Evolutionary conservation across 2,329 filamentous ascomycete species (phyloP).

Genomic region (Dryadomyces quercivorus): DNA sequence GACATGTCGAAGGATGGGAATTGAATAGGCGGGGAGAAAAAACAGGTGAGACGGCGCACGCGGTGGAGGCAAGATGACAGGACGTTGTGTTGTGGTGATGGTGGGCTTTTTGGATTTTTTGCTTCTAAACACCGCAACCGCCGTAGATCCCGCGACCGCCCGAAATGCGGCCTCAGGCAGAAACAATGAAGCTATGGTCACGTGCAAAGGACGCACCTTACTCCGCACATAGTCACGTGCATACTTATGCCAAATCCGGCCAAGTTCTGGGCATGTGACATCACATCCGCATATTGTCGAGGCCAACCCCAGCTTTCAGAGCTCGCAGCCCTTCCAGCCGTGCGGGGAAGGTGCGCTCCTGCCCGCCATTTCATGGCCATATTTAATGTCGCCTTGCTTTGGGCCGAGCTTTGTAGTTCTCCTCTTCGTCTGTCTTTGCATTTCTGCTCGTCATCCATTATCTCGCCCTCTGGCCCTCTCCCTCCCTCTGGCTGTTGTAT

Average conservation of each 20-base stretch:
- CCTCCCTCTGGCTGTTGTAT: too few relatives aligned
- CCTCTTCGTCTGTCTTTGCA: background rate
- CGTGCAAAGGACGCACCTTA: background rate
- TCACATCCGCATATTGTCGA: background rate
- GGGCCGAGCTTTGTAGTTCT: background rate
- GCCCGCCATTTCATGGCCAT: background rate
- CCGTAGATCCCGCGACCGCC: conserved; percentile 3
- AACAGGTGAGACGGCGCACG: background rate
- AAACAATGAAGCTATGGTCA: background rate
- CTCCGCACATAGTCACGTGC: background rate
- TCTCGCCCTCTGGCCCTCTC: too few relatives aligned
- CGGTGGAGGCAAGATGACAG: background rate
- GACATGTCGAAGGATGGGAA: conserved; percentile 45
- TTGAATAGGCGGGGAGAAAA: conserved; percentile 4
- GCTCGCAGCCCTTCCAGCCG: background rate
- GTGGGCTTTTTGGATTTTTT: conserved; percentile 11
- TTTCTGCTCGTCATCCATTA: background rate
- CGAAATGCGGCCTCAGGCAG: conserved; percentile 4
- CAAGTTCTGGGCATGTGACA: background rate
- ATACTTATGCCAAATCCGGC: background rate
- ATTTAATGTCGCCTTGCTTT: too few relatives aligned
- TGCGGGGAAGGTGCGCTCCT: background rate
- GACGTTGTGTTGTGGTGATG: conserved; percentile 12
- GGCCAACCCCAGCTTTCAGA: background rate
- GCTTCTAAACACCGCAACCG: background rate